phyloP scores from a whole-genome alignment of 2,329 filamentous ascomycete species.

The Hypoxylon sp. region DNA sequence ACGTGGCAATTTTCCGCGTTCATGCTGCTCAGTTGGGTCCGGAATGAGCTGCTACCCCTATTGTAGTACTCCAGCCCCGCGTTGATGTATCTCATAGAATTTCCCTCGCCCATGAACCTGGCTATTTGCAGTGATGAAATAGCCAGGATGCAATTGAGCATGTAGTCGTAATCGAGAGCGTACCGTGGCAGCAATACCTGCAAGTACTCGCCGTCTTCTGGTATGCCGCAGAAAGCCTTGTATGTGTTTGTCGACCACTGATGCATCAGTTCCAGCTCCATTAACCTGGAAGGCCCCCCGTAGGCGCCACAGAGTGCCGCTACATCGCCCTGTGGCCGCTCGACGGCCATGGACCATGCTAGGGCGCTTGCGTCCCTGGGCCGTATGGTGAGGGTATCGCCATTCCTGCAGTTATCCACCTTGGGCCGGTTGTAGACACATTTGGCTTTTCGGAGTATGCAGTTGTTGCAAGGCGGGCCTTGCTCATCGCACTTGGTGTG shows the following conservation, averaged over 20 bases:
- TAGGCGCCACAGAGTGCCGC: constrained; percentile 34
- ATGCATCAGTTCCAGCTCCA: constrained; percentile 66
- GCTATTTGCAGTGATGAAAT: constrained; percentile 54
- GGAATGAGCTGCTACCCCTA: constrained; percentile 51
- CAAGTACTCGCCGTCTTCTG: constrained; percentile 54
- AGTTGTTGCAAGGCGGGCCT: constrained; percentile 50
- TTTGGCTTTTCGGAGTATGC: constrained; percentile 46
- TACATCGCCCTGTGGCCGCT: constrained; percentile 36
- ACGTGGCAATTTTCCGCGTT: constrained; percentile 48
- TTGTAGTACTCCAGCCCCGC: constrained; percentile 54
- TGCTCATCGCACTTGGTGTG: constrained; percentile 53
- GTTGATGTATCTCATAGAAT: constrained; percentile 47
- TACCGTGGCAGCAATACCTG: constrained; percentile 52
- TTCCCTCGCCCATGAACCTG: constrained; percentile 32
- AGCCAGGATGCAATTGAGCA: constrained; percentile 56
- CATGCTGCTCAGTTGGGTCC: constrained; percentile 48
- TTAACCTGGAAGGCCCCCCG: constrained; percentile 37
- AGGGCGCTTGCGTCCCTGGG: not conserved
- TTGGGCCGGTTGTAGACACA: constrained; percentile 47
- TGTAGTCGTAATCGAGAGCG: constrained; percentile 55
- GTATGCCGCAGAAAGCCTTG: constrained; percentile 55
- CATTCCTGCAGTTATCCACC: constrained; percentile 7
- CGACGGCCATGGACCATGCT: not conserved
- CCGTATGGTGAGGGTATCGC: constrained; percentile 23
- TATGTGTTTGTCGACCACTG: constrained; percentile 63